Base-by-base conservation (phyloP, 1,139 yeast genomes). In the Sugiyamaella xylanicola region DNA sequence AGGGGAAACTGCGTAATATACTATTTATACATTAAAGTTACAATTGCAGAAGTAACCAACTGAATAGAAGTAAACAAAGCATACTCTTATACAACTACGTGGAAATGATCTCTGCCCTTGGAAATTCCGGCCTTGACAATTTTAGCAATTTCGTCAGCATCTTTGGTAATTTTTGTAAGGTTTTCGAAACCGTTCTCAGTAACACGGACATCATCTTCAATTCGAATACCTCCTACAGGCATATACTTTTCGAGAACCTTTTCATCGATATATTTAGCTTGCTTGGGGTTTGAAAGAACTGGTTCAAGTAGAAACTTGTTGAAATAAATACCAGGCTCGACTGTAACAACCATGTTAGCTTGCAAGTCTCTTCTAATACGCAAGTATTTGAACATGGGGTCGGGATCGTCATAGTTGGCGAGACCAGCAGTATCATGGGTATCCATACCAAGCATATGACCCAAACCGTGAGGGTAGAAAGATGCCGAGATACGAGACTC, bases 281-380 rank as follows among this genome's bases (percentile, higher is more conserved):
- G 82, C 37, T 76, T 73, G 2, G 83, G 81, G 61, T 85, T 81
- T 56, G 82, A 76, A 63, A 87, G 73, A 2, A 82, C 81, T 37
- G 86, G 83, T 56, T 87, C 83, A 53, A 93, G 77, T 66, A 92
- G 76, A 66, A 85, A 88, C 40, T 92, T 89, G 52, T 93, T 87
- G 73, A 93, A 93, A 71, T 93, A 93, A 61, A 87, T 80, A 40
- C 99, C 99, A 3, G 99, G 99, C 71, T 93, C 99, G 63, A 92
- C 90, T 0, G 99, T 93, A 4, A 93, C 80, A 22, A 88, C 93
- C 96, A 92, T 90, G 15, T 89, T 87, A 52, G 77, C 77, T 70
- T 83, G 76, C 57, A 93, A 79, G 0, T 74, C 70, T 67, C 98
- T 82, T 68, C 98, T 82, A 58, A 93, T 74, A 70, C 99, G 83